Evolutionary conservation across 2,329 filamentous ascomycete species (phyloP), one percentile per base, ranked within the genome.

Genomic region (Ceratocystis lukuohia): DNA sequence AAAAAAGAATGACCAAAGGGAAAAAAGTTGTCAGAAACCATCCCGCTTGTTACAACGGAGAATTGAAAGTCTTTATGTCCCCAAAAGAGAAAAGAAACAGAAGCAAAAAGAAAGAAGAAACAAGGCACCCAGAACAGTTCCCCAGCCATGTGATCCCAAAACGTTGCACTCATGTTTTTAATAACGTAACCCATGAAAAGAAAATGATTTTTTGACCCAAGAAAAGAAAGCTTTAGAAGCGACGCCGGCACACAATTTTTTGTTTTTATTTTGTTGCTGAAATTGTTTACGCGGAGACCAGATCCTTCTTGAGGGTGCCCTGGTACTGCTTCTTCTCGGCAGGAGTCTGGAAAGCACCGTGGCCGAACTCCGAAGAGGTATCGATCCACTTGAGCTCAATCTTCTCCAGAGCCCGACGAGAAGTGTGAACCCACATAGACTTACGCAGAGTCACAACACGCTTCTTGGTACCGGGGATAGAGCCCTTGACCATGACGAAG

Each of bases 341-440:
- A 72, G 88, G 83, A 71, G 94, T 99, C 85, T 99, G 94, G 91
- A 96, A 99, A 76, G 91, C 93, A 87, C 94, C 94, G 84, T 99
- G 94, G 81, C 94, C 94, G 80, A 99, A 99, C 86, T 99, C 96
- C 83, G 92, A 96, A 70, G 92, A 96, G 75, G 94, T 99, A 77
- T 99, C 94, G 88, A 99, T 99, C 94, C 94, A 99, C 84, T 99
- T 99, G 84, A 99, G 89, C 77, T 93, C 90, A 79, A 97, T 89
- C 90, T 99, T 97, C 88, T 99, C 94, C 76, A 96, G 85, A 67
- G 94, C 90, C 79, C 88, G 91, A 78, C 94, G 86, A 77, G 89
- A 96, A 74, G 92, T 97, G 86, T 99, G 94, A 70, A 83, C 84
- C 86, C 94, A 97, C 86, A 99, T 94, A 73, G 93, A 95, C 86